Percentiles rank a stretch among this genome's conserved stretches.
Evolutionary conservation across 2,329 filamentous ascomycete genomes (phyloP).

Genomic region (Colletotrichum liaoningense): DNA sequence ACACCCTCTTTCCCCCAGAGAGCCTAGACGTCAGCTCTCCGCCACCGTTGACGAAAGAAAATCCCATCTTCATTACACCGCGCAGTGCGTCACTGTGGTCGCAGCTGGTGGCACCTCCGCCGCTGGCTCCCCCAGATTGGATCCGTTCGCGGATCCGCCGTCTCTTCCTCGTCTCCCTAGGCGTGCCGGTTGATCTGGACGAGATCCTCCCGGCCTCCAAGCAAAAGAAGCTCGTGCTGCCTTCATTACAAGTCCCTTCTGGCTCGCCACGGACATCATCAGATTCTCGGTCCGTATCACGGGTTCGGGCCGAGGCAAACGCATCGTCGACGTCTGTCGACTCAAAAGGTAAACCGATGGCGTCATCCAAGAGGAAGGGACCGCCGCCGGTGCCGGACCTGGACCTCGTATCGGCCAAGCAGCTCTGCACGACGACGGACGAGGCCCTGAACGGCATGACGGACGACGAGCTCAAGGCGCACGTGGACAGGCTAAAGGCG

Average conservation of each 20-base stretch:
- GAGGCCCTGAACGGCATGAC: conserved; percentile 85
- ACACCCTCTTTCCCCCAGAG: conserved; percentile 72
- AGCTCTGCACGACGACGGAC: conserved; percentile 86
- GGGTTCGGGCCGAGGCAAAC: conserved; percentile 60
- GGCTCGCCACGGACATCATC: conserved; percentile 66
- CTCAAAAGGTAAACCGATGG: conserved; percentile 64
- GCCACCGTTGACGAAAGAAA: conserved; percentile 63
- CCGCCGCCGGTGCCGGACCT: conserved; percentile 78
- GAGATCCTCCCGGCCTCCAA: conserved; percentile 97
- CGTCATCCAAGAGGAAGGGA: conserved; percentile 59
- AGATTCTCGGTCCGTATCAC: conserved; percentile 62
- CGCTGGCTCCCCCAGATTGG: conserved; percentile 96
- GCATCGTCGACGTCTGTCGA: conserved; percentile 70
- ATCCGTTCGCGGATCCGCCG: conserved; percentile 94
- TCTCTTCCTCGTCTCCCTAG: conserved; percentile 93
- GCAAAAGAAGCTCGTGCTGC: conserved; percentile 96
- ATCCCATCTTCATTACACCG: conserved; percentile 83
- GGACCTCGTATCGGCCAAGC: conserved; percentile 81
- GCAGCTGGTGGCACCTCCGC: conserved; percentile 93
- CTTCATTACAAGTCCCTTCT: conserved; percentile 73
- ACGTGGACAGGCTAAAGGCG: conserved; percentile 76
- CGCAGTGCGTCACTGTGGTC: conserved; percentile 94
- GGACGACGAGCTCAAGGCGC: conserved; percentile 77
- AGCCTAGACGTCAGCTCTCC: conserved; percentile 62
- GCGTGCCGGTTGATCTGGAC: conserved; percentile 95